Conservation (phyloP, 1,139 yeast genomes). For the Saccharomyces uvarum region DNA sequence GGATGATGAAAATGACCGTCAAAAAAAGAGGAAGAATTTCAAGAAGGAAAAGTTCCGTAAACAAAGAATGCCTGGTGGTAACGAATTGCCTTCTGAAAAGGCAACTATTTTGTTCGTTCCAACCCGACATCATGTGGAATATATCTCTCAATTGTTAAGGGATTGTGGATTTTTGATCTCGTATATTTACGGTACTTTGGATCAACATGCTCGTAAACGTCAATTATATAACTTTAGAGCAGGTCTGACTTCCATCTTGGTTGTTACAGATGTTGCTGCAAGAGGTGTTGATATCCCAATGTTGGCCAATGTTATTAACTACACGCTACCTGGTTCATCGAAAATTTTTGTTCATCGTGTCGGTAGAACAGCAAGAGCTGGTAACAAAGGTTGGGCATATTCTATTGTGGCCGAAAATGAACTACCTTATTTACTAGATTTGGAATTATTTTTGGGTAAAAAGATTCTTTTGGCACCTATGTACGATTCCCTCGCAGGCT, state of each 20-base stretch:
- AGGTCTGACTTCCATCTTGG: slow-evolving; percentile 75
- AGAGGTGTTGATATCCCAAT: slow-evolving; percentile 99
- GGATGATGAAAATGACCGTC: slow-evolving; percentile 36
- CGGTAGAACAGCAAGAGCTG: slow-evolving; percentile 99
- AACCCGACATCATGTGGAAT: slow-evolving; percentile 96
- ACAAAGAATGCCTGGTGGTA: slow-evolving; percentile 66
- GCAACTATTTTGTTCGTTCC: slow-evolving; percentile 94
- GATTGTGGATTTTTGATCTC: slow-evolving; percentile 82
- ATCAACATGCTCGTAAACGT: slow-evolving; percentile 87
- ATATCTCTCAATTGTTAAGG: slow-evolving; percentile 59
- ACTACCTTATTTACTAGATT: slow-evolving; percentile 79
- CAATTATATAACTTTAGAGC: slow-evolving; percentile 79
- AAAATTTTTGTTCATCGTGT: slow-evolving; percentile 94
- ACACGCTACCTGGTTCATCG: slow-evolving; percentile 82
- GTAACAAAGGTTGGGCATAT: slow-evolving; percentile 96
- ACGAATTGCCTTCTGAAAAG: slow-evolving; percentile 70
- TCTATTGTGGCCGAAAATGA: slow-evolving; percentile 81
- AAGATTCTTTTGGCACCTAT: slow-evolving; percentile 64
- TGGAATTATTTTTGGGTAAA: slow-evolving; percentile 83
- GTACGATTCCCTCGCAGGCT: slow-evolving; percentile 54
- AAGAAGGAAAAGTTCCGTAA: slow-evolving; percentile 40
- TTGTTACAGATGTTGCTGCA: slow-evolving; percentile 98
- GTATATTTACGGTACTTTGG: slow-evolving; percentile 87
- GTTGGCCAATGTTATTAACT: slow-evolving; percentile 87
- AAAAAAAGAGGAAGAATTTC: slow-evolving; percentile 31